Base-by-base conservation (phyloP, 768 basidiomycete species). In the Sporobolomyces roseus region DNA sequence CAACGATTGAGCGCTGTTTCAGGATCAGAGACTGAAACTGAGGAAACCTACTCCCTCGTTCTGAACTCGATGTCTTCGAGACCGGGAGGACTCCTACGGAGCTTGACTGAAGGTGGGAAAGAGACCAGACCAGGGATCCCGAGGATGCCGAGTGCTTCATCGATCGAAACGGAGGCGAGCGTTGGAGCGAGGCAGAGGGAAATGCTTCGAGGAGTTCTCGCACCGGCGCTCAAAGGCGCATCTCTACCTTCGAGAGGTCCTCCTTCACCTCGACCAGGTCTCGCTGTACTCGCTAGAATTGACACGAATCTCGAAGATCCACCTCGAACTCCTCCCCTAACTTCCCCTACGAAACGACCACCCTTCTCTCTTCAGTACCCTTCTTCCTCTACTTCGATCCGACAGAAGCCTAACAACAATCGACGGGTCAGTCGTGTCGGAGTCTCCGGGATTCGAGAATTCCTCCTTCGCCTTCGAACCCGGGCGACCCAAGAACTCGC, bases 201-300 rank as follows among this genome's bases (percentile, higher is more conserved):
- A 61, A 73, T 73, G 72, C 62, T 73, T 9, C 49, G 62, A 6
- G 68, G 72, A 52, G 65, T 73, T 0, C 61, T 72, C 29, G 51
- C 63, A 0, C 59, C 63, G 1, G 0, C 64, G 23, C 1, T 1
- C 45, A 72, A 72, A 36, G 71, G 71, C 41, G 66, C 71, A 1
- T 68, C 71, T 1, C 52, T 72, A 0, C 71, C 71, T 0, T 58
- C 66, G 4, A 59, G 71, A 4, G 51, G 64, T 0, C 55, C 64
- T 2, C 67, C 71, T 1, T n/a, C 63, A 0, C 71, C 67, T 7
- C 54, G 71, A 4, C 71, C 71, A 1, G 29, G 50, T 0, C 61
- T 72, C 50, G 17, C 54, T 3, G 35, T 38, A 23, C 43, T 65
- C 54, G 38, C 48, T 12, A 4, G 10, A 3, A 9, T 35, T 6